phyloP scores from a whole-genome alignment of 2,329 filamentous ascomycete species.

The Phialophora macrospora region DNA sequence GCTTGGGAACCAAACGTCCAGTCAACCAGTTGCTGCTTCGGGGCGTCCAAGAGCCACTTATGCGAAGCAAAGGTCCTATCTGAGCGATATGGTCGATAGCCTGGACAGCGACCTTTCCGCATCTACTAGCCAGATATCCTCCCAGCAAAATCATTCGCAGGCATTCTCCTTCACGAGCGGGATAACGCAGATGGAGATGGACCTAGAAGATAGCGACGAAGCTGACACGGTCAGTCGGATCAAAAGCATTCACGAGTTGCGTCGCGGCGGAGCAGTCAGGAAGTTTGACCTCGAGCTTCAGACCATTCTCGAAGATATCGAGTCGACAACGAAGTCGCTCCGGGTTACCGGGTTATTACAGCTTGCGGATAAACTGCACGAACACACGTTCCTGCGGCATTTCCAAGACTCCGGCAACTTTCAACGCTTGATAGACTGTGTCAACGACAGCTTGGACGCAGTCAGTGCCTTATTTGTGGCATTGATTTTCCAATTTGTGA shows the following conservation, averaged over 20 bases:
- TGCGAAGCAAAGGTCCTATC: conserved; percentile 62
- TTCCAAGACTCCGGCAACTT: conserved; percentile 78
- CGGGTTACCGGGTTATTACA: conserved; percentile 57
- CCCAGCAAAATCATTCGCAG: conserved; percentile 28
- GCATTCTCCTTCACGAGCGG: conserved; percentile 23
- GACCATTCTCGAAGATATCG: conserved; percentile 63
- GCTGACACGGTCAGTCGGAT: conserved; percentile 49
- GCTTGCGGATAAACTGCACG: conserved; percentile 58
- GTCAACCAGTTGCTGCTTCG: conserved; percentile 9
- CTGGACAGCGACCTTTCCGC: conserved; percentile 23
- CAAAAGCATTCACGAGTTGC: conserved; percentile 66
- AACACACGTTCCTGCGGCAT: conserved; percentile 46
- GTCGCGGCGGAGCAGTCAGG: conserved; percentile 62
- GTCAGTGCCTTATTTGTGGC: conserved; percentile 37
- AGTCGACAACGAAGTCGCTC: conserved; percentile 56
- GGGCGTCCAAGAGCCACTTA: conserved; percentile 54
- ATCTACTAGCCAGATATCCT: conserved; percentile 31
- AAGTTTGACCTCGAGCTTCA: conserved; percentile 62
- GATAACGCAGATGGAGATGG: conserved; percentile 33
- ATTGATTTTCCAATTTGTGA: conserved; percentile 30
- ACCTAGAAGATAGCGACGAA: conserved; percentile 53
- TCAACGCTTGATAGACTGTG: conserved; percentile 67
- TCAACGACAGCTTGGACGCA: conserved; percentile 63
- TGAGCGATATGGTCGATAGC: conserved; percentile 57
- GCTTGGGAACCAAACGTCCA: conserved; percentile 13